Evolutionary conservation across 768 basidiomycete genomes (phyloP), one percentile per base, ranked within the genome.

Genomic region (Rhodotorula diobovata): DNA sequence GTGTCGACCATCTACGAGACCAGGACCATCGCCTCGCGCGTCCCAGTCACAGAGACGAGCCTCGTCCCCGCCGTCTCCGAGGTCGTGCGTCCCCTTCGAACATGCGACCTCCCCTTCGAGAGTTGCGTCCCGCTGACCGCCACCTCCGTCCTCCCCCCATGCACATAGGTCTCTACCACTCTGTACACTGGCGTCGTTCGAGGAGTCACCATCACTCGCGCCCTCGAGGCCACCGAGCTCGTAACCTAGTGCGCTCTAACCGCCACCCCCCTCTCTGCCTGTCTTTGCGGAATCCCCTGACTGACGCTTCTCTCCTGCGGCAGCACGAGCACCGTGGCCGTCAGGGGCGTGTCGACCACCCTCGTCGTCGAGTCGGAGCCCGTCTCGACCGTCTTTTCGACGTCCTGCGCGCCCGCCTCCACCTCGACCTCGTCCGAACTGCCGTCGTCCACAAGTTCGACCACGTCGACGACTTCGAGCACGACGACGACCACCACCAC

Each of bases 221-320:
- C 32, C 16, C 54, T 63, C 3, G 61, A 51, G 2, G 48, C 61
- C 2, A 46, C 56, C 25, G 68, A 63, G 14, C 51, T 53, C 28
- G 68, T 63, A 2, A 70, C 68, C 6, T 28, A 61, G 68, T 70
- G 43, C 46, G 68, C n/a, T n/a, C n/a, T n/a, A n/a, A n/a, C n/a
- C n/a, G n/a, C n/a, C n/a, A n/a, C 9, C 53, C 39, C 28, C 11
- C 32, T 18, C 46, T 18, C 20, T 12, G 10, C 4, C 28, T 55
- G 8, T 58, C 25, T 43, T n/a, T 21, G 10, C 8, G 7, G n/a
- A n/a, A n/a, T 11, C 16, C 20, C 3, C 45, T 16, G 4, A 12
- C 34, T 35, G 34, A 56, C 55, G 35, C 15, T 25, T 4, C 8
- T 12, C 5, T 0, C 25, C 48, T 4, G 9, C 6, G 28, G 11